A percentile compares a stretch with the other conserved stretches of the same genome.
Conservation (phyloP, 495 filamentous ascomycete species). For the Hypoxylon lenormandii region DNA sequence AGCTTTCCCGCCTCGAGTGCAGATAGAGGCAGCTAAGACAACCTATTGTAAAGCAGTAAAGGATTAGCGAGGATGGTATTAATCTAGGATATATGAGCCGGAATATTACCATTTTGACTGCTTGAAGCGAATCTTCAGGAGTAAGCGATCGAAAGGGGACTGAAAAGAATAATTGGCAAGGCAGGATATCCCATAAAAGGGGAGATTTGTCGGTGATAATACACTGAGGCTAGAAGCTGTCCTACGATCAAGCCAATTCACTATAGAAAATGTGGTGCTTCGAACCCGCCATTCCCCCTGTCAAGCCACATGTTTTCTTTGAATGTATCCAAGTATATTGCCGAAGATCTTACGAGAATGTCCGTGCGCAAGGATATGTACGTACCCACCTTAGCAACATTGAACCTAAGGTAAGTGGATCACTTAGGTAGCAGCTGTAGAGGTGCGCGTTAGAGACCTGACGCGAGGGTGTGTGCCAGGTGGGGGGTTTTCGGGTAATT, state of each 20-base stretch:
- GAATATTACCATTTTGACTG: slow-evolving; percentile 47
- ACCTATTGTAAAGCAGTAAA: slow-evolving; percentile 69
- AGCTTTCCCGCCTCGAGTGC: slow-evolving; percentile 95
- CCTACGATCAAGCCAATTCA: slow-evolving; percentile 41
- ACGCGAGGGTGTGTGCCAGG: too few species aligned
- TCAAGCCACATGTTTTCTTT: slow-evolving; percentile 35
- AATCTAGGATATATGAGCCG: slow-evolving; percentile 38
- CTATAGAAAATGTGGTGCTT: slow-evolving; percentile 36
- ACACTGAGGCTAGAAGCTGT: slow-evolving; percentile 39
- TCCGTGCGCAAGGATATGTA: slow-evolving; percentile 13
- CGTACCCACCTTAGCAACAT: background rate
- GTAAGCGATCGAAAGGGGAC: background rate
- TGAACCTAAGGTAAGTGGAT: too few species aligned
- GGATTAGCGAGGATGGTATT: slow-evolving; percentile 28
- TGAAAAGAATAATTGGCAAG: background rate
- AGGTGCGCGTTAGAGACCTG: background rate
- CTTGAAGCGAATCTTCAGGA: slow-evolving; percentile 1
- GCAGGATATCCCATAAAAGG: slow-evolving; percentile 13
- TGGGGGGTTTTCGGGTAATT: too few species aligned
- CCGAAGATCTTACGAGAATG: background rate
- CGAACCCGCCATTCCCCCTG: slow-evolving; percentile 46
- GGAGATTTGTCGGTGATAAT: slow-evolving; percentile 22
- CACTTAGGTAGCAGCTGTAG: background rate
- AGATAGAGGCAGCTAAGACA: slow-evolving; percentile 98
- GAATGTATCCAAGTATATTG: background rate